phyloP scores from a whole-genome alignment of 1,284 basidiomycete species.

The Dichomitus squalens region DNA sequence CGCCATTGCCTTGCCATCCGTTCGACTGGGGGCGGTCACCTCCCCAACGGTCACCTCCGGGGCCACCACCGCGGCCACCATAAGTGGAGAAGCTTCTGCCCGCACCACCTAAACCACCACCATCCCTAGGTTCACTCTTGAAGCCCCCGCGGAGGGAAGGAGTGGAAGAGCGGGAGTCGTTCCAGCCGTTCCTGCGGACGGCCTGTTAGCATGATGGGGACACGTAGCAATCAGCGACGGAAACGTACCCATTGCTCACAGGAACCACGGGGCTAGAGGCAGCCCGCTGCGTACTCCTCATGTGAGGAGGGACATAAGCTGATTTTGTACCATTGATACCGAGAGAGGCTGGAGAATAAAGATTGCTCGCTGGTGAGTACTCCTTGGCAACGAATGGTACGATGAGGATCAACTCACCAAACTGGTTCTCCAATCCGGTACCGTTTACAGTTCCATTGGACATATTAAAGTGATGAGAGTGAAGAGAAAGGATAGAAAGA shows the following conservation, averaged over 20 bases:
- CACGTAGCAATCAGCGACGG: slow-evolving; percentile 15
- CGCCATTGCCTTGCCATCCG: slow-evolving; percentile 35
- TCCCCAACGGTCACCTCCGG: slow-evolving; percentile 49
- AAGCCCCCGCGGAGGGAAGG: slow-evolving; percentile 56
- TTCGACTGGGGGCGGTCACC: slow-evolving; percentile 41
- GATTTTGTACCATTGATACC: slow-evolving; percentile 74
- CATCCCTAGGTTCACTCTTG: slow-evolving; percentile 29
- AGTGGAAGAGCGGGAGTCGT: slow-evolving; percentile 66
- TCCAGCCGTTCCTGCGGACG: slow-evolving; percentile 63
- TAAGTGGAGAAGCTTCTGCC: slow-evolving; percentile 51
- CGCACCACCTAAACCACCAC: slow-evolving; percentile 44
- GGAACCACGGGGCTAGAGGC: slow-evolving; percentile 54
- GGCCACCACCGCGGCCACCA: slow-evolving; percentile 40
- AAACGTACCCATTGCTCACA: slow-evolving; percentile 50
- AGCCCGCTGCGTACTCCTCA: slow-evolving; percentile 82
- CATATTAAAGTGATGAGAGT: slow-evolving; percentile 61
- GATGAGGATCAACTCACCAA: slow-evolving; percentile 57
- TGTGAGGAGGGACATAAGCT: slow-evolving; percentile 92
- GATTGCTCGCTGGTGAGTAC: slow-evolving; percentile 22
- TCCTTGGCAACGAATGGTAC: slow-evolving; percentile 8
- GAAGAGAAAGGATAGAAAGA: slow-evolving; percentile 27
- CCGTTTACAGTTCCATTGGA: slow-evolving; percentile 87
- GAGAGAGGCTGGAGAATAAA: slow-evolving; percentile 54
- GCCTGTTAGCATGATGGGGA: slow-evolving; percentile 17
- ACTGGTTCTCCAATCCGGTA: slow-evolving; percentile 79